Base-by-base conservation (phyloP, 1,139 yeast species). In the Arxiozyma bovina region DNA sequence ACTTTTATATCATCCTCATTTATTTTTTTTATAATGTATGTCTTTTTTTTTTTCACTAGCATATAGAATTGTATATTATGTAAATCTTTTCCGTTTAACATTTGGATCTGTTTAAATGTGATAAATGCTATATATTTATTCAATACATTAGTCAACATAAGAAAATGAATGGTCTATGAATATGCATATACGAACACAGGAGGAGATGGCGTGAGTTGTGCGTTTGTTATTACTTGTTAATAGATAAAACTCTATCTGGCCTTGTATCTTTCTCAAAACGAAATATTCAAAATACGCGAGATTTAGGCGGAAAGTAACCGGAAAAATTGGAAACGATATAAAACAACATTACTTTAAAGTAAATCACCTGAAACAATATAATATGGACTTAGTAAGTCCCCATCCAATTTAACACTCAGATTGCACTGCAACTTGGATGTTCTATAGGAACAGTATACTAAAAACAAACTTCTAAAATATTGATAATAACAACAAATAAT, bases 51-150 rank as follows among this genome's bases (percentile, higher is more conserved):
- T 5, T 15, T 21, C 17, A 46, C 34, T 38, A 46, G 49, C 49
- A 46, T 46, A 46, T 46, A 46, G 42, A 46, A 34, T 21, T 46
- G 49, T 46, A 46, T 34, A 21, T 46, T 46, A 21, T 15, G n/a
- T 34, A 34, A 34, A 34, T 34, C n/a, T 15, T 34, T 34, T 34
- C 40, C 12, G n/a, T 34, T 34, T 34, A 34, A 34, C 40, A 6
- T 34, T 34, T 34, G 6, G n/a, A 34, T 9, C 17, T 34, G 12
- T 34, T 34, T 34, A 15, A 4, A 34, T 34, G n/a, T 34, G n/a
- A 34, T 34, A 15, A 34, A 15, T 2, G 2, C 3, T 34, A 34
- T 3, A 12, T 34, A 34, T 34, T 15, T 34, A 34, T 12, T 34
- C 4, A 2, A 15, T 15, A 15, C 12, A 6, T 34, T 15, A 15